Percentiles rank a stretch among this genome's conserved stretches.
These are phyloP conservation scores for Candida pseudoviswanathii DNA, from an alignment of 1,139 yeast species.

Conservation along the genomic window DNA sequence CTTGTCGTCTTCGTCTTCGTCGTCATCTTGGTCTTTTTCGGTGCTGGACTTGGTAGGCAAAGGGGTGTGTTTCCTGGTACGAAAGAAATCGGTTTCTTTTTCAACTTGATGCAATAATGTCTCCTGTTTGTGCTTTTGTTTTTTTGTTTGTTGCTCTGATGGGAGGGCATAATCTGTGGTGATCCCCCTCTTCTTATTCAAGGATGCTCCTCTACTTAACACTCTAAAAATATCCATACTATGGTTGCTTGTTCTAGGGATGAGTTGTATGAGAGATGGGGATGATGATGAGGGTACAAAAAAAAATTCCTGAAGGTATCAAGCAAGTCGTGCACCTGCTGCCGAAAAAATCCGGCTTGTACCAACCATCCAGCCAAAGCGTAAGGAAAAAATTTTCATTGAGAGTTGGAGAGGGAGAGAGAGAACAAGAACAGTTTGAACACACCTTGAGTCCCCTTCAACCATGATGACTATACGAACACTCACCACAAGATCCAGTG, in stretches of 20 bases:
- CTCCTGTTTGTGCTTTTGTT: conserved; percentile 34
- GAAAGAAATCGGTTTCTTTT: conserved; percentile 72
- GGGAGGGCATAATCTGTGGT: conserved; percentile 51
- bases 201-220: conserved; percentile 80
- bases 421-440: background rate
- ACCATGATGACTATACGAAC: conserved; percentile 20
- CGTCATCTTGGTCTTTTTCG: conserved; percentile 21
- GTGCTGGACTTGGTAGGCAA: conserved; percentile 16
- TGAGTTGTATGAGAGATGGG: conserved; percentile 1
- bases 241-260: background rate
- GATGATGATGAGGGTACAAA: background rate
- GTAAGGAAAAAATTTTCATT: conserved; percentile 6
- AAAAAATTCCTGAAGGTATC: too few relatives aligned
- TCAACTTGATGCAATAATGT: conserved; percentile 49
- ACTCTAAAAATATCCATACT: conserved; percentile 84
- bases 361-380: conserved; percentile 3
- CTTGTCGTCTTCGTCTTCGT: conserved; percentile 19
- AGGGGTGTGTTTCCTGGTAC: conserved; percentile 45
- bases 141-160: conserved; percentile 17
- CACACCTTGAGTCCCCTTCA: background rate
- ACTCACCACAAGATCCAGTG: conserved; percentile 8
- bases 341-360: too few relatives aligned
- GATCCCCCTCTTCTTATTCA: conserved; percentile 55
- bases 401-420: background rate
- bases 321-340: too few relatives aligned